A percentile compares a stretch with the other conserved stretches of the same genome.
phyloP scores from a whole-genome alignment of 2,329 filamentous ascomycete genomes.

The Apiospora marii region DNA sequence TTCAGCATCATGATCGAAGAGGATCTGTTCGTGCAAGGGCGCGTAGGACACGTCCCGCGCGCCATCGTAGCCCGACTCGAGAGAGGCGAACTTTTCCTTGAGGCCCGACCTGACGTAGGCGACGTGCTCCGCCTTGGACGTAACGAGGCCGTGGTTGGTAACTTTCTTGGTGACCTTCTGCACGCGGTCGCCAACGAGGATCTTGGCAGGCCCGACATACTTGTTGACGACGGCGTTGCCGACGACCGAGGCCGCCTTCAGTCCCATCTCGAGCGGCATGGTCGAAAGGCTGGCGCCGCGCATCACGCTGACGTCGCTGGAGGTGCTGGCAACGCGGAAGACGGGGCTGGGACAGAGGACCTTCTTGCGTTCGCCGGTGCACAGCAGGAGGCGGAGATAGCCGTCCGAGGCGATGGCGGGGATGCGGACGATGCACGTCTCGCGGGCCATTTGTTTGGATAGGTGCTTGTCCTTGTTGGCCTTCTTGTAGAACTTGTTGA shows the following conservation, averaged over 20 bases:
- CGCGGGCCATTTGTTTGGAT: constrained; percentile 60
- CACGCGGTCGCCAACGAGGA: constrained; percentile 51
- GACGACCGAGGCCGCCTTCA: constrained; percentile 62
- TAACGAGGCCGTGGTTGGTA: constrained; percentile 41
- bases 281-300: constrained; percentile 71
- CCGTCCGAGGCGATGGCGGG: constrained; percentile 70
- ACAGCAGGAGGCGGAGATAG: constrained; percentile 73
- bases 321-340: constrained; percentile 73
- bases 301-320: constrained; percentile 65
- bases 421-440: constrained; percentile 71
- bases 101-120: constrained; percentile 46
- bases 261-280: constrained; percentile 71
- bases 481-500: constrained; percentile 68
- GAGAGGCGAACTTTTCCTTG: constrained; percentile 41
- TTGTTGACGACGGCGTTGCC: constrained; percentile 53
- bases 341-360: constrained; percentile 72
- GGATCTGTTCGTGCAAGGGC: constrained; percentile 42
- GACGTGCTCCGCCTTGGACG: constrained; percentile 51
- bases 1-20: constrained; percentile 43
- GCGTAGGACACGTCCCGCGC: constrained; percentile 46
- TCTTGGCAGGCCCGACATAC: constrained; percentile 51
- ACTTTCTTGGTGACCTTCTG: constrained; percentile 45
- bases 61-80: constrained; percentile 48
- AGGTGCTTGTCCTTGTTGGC: constrained; percentile 53
- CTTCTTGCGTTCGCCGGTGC: constrained; percentile 53